phyloP scores from a whole-genome alignment of 2,329 filamentous ascomycete genomes.

The Pseudopyricularia cyperi region DNA sequence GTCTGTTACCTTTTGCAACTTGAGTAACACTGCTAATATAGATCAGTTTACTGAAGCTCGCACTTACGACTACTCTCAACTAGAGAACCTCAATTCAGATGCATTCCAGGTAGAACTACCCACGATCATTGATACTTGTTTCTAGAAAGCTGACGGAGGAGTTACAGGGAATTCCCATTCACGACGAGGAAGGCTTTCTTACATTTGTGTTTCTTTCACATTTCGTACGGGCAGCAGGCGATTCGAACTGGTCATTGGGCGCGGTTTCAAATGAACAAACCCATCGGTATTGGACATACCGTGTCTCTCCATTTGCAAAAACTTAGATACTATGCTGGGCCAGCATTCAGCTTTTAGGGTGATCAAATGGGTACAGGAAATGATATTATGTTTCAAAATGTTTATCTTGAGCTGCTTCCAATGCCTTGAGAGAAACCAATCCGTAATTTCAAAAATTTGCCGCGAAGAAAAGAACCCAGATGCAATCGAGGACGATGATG shows the following conservation, averaged over 20 bases:
- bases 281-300: background rate
- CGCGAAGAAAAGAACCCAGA: background rate
- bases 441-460: background rate
- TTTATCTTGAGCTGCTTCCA: background rate
- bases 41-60: background rate
- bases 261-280: background rate
- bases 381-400: background rate
- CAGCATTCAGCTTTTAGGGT: background rate
- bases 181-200: background rate
- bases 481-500: background rate
- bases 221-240: background rate
- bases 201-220: background rate
- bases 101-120: background rate
- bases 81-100: background rate
- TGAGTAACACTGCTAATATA: background rate
- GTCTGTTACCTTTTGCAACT: background rate
- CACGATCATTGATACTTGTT: background rate
- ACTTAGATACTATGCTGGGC: background rate
- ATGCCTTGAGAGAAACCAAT: background rate
- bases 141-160: background rate
- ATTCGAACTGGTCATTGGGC: background rate
- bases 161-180: background rate
- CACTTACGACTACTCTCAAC: background rate
- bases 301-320: background rate
- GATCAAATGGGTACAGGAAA: background rate